These are phyloP conservation scores for Coemansia erecta DNA, from an alignment of 192 early-diverging fungal genomes.

Conservation along the genomic window DNA sequence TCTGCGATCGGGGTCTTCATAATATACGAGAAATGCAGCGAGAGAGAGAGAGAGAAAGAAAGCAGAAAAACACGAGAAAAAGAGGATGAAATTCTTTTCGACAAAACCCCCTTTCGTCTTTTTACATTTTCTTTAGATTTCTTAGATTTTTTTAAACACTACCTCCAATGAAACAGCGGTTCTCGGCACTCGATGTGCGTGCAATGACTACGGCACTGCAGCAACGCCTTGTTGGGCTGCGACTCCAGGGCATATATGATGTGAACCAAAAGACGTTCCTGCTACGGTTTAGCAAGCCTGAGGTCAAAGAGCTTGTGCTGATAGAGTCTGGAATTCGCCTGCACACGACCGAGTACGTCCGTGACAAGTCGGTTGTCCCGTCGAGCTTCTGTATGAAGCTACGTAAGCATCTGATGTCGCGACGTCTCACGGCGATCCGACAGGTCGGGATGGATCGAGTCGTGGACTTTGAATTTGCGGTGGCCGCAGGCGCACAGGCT, in stretches of 20 bases:
- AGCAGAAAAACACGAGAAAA: neutral
- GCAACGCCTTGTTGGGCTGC: slow-evolving; percentile 71
- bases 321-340: slow-evolving; percentile 92
- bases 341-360: slow-evolving; percentile 84
- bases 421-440: slow-evolving; percentile 70
- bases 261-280: slow-evolving; percentile 85
- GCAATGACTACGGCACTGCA: slow-evolving; percentile 73
- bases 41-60: neutral
- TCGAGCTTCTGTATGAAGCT: slow-evolving; percentile 88
- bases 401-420: slow-evolving; percentile 86
- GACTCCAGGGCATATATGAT: slow-evolving; percentile 96
- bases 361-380: slow-evolving; percentile 85
- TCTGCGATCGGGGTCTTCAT: slow-evolving; percentile 41
- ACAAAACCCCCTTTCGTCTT: neutral
- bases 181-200: slow-evolving; percentile 85
- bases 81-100: neutral
- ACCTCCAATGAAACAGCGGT: slow-evolving; percentile 76
- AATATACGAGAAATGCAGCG: neutral
- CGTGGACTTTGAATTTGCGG: slow-evolving; percentile 90
- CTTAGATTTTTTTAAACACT: neutral
- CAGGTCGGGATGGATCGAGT: slow-evolving; percentile 92
- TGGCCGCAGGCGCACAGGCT: slow-evolving; percentile 24
- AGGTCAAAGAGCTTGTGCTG: slow-evolving; percentile 82
- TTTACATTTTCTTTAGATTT: neutral
- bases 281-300: slow-evolving; percentile 91